phyloP scores from a whole-genome alignment of 768 basidiomycete species.

The Leccinellum rugosiceps region DNA sequence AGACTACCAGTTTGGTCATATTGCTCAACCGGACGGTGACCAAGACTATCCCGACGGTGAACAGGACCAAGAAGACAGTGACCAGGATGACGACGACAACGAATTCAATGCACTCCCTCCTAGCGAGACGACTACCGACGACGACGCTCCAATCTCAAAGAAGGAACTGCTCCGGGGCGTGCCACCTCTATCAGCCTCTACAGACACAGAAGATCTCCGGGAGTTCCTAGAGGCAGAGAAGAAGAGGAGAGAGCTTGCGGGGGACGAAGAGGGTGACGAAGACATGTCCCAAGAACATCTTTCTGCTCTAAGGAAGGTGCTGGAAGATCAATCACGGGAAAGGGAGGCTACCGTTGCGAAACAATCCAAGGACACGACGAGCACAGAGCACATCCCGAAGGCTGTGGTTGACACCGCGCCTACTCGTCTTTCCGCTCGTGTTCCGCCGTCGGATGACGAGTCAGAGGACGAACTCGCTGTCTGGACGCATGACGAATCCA shows the following conservation, averaged over 20 bases:
- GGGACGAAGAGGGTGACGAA: constrained; percentile 27
- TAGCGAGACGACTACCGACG: constrained; percentile 22
- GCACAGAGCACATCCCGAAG: constrained; percentile 1
- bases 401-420: constrained; percentile 16
- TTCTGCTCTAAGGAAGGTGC: constrained; percentile 12
- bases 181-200: constrained; percentile 44
- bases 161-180: constrained; percentile 34
- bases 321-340: constrained; percentile 11
- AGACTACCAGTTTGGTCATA: constrained; percentile 50
- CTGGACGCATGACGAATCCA: constrained; percentile 44
- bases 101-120: constrained; percentile 55
- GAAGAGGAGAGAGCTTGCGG: constrained; percentile 41
- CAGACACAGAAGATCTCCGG: constrained; percentile 58
- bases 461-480: constrained; percentile 50
- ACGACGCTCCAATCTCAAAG: constrained; percentile 30
- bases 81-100: constrained; percentile 52
- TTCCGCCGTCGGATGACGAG: constrained; percentile 23
- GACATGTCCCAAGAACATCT: constrained; percentile 22
- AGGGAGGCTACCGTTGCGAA: constrained; percentile 7
- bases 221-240: constrained; percentile 68
- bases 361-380: constrained; percentile 3
- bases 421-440: constrained; percentile 8
- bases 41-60: constrained; percentile 38
- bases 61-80: constrained; percentile 44
- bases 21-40: constrained; percentile 39